Evolutionary conservation across 2,329 filamentous ascomycete genomes (phyloP).

Genomic region (Pseudonectria buxi): DNA sequence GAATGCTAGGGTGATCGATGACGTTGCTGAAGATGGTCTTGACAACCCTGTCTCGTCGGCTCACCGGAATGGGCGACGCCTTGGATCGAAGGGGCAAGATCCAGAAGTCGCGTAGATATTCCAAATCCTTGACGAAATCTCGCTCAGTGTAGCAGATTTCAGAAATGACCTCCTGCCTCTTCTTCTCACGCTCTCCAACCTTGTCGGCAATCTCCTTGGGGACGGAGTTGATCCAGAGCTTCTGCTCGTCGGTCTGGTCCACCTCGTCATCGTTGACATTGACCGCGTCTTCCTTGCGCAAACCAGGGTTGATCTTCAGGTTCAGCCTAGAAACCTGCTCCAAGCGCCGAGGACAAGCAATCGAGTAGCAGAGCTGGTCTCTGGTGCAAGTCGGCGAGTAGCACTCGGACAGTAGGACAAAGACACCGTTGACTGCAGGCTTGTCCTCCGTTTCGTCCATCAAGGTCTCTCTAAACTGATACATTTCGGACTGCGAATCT

Average conservation of each 20-base stretch:
- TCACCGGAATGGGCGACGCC: conserved; percentile 80
- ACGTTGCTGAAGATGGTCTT: conserved; percentile 94
- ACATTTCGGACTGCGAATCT: conserved; percentile 91
- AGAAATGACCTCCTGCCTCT: conserved; percentile 95
- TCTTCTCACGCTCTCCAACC: conserved; percentile 87
- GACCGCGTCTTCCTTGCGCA: conserved; percentile 58
- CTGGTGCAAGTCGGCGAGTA: conserved; percentile 96
- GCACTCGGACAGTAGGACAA: conserved; percentile 91
- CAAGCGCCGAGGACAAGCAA: conserved; percentile 85
- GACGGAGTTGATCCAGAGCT: conserved; percentile 98
- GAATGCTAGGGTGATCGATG: conserved; percentile 73
- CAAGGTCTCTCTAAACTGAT: conserved; percentile 91
- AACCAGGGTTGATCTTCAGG: conserved; percentile 81
- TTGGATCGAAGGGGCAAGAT: conserved; percentile 82
- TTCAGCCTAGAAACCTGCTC: conserved; percentile 95
- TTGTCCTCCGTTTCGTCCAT: conserved; percentile 75
- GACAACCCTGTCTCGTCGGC: conserved; percentile 83
- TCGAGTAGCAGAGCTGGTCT: conserved; percentile 95
- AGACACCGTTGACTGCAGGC: conserved; percentile 79
- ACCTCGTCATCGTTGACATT: conserved; percentile 68
- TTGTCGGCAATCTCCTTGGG: conserved; percentile 90
- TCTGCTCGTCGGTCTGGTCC: conserved; percentile 88
- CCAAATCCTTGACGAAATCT: conserved; percentile 97
- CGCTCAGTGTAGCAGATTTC: conserved; percentile 98
- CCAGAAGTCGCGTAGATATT: conserved; percentile 98